phyloP scores from a whole-genome alignment of 2,329 filamentous ascomycete species.

The Metarhizium brunneum region DNA sequence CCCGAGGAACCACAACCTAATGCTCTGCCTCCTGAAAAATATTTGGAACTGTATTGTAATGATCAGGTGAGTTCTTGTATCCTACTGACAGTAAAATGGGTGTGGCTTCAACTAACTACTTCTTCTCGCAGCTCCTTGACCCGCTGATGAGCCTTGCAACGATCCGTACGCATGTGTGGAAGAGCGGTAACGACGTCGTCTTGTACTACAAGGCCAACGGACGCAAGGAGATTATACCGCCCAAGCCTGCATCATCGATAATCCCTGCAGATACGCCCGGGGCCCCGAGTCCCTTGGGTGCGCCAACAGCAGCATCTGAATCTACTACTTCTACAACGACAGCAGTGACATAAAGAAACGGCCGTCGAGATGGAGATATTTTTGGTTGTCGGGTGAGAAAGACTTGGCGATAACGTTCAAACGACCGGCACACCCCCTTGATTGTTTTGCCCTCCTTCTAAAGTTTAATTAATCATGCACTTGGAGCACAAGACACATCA shows the following conservation, averaged over 20 bases:
- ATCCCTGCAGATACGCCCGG: slow-evolving; percentile 14
- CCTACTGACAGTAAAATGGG: background rate
- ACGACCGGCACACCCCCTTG: too few relatives aligned
- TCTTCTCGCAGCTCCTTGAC: slow-evolving; percentile 46
- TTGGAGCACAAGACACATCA: background rate
- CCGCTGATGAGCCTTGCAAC: slow-evolving; percentile 90
- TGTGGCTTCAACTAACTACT: slow-evolving; percentile 6
- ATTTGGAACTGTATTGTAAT: slow-evolving; percentile 91
- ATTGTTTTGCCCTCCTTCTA: too few relatives aligned
- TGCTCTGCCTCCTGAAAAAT: slow-evolving; percentile 73
- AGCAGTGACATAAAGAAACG: background rate
- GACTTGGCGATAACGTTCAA: background rate
- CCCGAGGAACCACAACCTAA: slow-evolving; percentile 48
- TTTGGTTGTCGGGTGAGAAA: background rate
- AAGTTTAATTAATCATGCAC: background rate
- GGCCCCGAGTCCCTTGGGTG: slow-evolving; percentile 10
- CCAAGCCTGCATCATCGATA: slow-evolving; percentile 5
- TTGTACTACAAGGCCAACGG: slow-evolving; percentile 89
- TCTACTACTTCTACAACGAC: background rate
- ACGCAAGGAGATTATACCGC: slow-evolving; percentile 48
- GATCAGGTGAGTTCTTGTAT: slow-evolving; percentile 56
- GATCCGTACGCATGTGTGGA: slow-evolving; percentile 86
- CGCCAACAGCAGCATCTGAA: slow-evolving; percentile 10
- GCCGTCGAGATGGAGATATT: background rate
- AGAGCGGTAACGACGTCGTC: slow-evolving; percentile 85